Evolutionary conservation across 352 stramenopile genomes (phyloP).

Genomic region (Pythium grandisporangium): DNA sequence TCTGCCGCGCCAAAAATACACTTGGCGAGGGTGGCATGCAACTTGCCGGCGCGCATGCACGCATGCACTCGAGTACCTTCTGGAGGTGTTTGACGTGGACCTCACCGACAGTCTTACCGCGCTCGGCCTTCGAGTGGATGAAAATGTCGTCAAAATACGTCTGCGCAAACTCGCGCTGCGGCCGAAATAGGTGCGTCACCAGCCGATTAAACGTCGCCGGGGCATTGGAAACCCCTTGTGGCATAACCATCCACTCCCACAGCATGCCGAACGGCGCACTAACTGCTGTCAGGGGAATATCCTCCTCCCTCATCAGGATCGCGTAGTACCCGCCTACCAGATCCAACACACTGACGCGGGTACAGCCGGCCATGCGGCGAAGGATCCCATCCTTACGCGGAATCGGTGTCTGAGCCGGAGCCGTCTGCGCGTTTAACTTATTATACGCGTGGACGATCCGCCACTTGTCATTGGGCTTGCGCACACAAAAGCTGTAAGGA

Average conservation of each 20-base stretch:
- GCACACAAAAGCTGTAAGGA: slow-evolving; percentile 15
- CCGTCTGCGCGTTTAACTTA: slow-evolving; percentile 19
- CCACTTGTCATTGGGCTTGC: slow-evolving; percentile 14
- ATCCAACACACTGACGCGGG: slow-evolving; percentile 11
- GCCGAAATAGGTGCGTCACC: slow-evolving; percentile 8
- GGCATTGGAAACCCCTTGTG: slow-evolving; percentile 12
- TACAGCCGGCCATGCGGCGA: slow-evolving; percentile 9
- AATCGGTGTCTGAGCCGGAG: too few relatives aligned
- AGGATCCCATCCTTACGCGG: slow-evolving; percentile 15
- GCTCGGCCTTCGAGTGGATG: slow-evolving; percentile 8
- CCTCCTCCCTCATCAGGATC: slow-evolving; percentile 13
- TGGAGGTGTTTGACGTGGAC: too few relatives aligned
- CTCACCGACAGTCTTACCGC: slow-evolving; percentile 4
- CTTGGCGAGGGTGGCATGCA: slow-evolving; percentile 17
- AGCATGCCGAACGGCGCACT: slow-evolving; percentile 14
- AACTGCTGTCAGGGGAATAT: slow-evolving; percentile 12
- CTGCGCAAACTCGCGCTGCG: slow-evolving; percentile 4
- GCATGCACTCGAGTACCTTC: slow-evolving; percentile 11
- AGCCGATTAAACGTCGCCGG: slow-evolving; percentile 15
- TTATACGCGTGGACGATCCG: slow-evolving; percentile 19
- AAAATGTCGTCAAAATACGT: slow-evolving; percentile 23
- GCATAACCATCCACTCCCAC: slow-evolving; percentile 16
- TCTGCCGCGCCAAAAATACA: slow-evolving; percentile 17
- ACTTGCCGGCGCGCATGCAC: slow-evolving; percentile 7
- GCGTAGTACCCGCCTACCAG: slow-evolving; percentile 15